These are phyloP conservation scores for Globisporangium spiculum DNA, from an alignment of 352 stramenopile species.

Conservation along the genomic window DNA sequence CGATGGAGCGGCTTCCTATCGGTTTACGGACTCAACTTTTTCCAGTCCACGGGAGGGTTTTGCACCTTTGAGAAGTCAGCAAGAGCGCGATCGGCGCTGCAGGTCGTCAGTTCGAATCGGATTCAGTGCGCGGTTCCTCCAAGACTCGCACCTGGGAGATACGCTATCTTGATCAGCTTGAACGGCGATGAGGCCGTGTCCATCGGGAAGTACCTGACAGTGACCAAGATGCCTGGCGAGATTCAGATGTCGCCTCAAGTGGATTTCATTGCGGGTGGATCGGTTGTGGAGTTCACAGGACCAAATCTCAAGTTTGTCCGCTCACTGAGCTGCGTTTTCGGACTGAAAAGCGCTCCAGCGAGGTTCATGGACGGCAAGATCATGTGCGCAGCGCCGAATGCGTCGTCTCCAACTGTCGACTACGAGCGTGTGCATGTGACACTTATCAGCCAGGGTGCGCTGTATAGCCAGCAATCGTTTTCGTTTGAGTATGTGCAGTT, in stretches of 20 bases:
- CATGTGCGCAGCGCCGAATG: slow-evolving; percentile 23
- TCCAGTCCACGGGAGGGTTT: slow-evolving; percentile 19
- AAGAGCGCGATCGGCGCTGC: slow-evolving; percentile 9
- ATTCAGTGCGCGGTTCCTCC: slow-evolving; percentile 29
- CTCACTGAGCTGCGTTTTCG: slow-evolving; percentile 39
- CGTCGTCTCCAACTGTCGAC: slow-evolving; percentile 2
- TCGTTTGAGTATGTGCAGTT: slow-evolving; percentile 26
- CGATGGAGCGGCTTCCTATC: slow-evolving; percentile 21
- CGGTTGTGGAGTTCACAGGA: slow-evolving; percentile 29
- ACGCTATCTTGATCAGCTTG: slow-evolving; percentile 29
- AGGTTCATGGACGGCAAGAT: slow-evolving; percentile 24
- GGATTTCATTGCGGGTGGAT: slow-evolving; percentile 31
- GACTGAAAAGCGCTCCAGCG: slow-evolving; percentile 18
- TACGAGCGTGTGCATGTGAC: slow-evolving; percentile 28
- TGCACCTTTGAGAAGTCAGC: slow-evolving; percentile 24
- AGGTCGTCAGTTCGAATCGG: slow-evolving; percentile 17
- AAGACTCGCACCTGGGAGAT: slow-evolving; percentile 20
- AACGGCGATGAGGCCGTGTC: slow-evolving; percentile 22
- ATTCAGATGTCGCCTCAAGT: slow-evolving; percentile 27
- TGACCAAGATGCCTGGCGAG: slow-evolving; percentile 25
- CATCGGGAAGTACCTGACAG: slow-evolving; percentile 20
- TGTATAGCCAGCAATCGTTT: slow-evolving; percentile 31
- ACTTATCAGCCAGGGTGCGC: slow-evolving; percentile 13
- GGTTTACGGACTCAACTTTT: slow-evolving; percentile 34
- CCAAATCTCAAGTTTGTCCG: slow-evolving; percentile 27